These are phyloP conservation scores for Euphorbia peplus DNA, from an alignment of 345 rosid genomes.

Conservation along the genomic window DNA sequence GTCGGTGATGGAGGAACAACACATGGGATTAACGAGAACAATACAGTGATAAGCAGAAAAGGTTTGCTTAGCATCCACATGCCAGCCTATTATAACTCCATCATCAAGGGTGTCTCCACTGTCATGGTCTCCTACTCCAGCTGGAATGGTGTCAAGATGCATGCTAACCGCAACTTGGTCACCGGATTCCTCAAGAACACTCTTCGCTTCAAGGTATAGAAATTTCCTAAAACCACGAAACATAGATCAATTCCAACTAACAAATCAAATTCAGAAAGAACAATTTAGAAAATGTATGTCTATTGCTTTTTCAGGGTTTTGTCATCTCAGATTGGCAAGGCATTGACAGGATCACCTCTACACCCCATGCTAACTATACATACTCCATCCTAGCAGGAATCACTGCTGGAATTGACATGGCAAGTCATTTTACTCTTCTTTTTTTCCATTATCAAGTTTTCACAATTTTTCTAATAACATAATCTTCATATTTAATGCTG, in stretches of 20 bases:
- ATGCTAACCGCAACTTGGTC: slow-evolving; percentile 53
- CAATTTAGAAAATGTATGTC: background rate
- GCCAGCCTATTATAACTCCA: slow-evolving; percentile 66
- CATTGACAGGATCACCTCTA: slow-evolving; percentile 75
- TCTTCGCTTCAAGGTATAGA: slow-evolving; percentile 64
- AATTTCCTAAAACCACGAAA: background rate
- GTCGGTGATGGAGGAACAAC: slow-evolving; percentile 95
- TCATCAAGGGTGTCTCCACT: slow-evolving; percentile 81
- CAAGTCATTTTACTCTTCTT: slow-evolving; percentile 10
- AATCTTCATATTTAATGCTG: slow-evolving; percentile 4
- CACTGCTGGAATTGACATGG: slow-evolving; percentile 96
- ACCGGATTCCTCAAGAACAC: slow-evolving; percentile 70
- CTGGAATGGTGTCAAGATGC: slow-evolving; percentile 90
- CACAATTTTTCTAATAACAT: background rate
- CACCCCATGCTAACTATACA: slow-evolving; percentile 69
- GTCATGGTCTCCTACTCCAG: slow-evolving; percentile 91
- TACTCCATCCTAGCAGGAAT: slow-evolving; percentile 73
- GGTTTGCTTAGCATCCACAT: slow-evolving; percentile 64
- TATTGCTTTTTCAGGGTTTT: slow-evolving; percentile 59
- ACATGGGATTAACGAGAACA: slow-evolving; percentile 66
- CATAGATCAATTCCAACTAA: background rate
- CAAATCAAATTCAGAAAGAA: background rate
- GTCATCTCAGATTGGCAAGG: slow-evolving; percentile 98
- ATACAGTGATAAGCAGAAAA: slow-evolving; percentile 51
- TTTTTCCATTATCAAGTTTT: background rate